phyloP scores from a whole-genome alignment of 441 rosid genomes.

The Gossypium trilobum region DNA sequence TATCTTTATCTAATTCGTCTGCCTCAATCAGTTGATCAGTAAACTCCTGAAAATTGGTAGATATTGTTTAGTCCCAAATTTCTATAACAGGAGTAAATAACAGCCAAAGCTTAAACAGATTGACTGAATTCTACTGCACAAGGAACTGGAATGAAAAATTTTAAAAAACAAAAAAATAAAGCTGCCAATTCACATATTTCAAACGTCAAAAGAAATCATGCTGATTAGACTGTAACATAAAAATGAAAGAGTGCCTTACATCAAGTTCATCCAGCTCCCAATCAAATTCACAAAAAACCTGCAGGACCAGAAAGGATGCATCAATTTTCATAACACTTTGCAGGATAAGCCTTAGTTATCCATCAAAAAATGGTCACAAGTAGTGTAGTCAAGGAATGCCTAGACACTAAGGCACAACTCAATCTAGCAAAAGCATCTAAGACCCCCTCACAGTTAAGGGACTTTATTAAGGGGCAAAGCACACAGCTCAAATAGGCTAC shows the following conservation, averaged over 20 bases:
- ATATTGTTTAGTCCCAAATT: slow-evolving; percentile 10
- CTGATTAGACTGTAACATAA: not conserved
- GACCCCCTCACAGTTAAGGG: not conserved
- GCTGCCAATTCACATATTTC: not conserved
- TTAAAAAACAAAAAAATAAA: not conserved
- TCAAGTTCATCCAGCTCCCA: slow-evolving; percentile 83
- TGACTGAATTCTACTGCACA: not conserved
- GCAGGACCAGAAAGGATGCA: slow-evolving; percentile 24
- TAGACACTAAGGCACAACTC: not conserved
- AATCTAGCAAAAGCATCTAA: not conserved
- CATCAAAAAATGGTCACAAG: not conserved
- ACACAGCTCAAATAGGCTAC: not conserved
- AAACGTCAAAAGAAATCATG: not conserved
- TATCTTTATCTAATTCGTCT: slow-evolving; percentile 57
- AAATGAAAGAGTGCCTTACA: slow-evolving; percentile 33
- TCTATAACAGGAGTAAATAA: not conserved
- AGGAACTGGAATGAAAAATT: slow-evolving; percentile 2
- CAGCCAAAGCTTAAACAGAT: not conserved
- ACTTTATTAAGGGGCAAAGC: not conserved
- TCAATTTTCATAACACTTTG: not conserved
- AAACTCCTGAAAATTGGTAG: slow-evolving; percentile 47
- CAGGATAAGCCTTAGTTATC: too few species aligned
- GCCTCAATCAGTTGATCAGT: slow-evolving; percentile 45
- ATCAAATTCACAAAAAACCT: slow-evolving; percentile 87
- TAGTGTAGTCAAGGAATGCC: not conserved